These are phyloP conservation scores for Neurospora tetrasperma DNA, from an alignment of 495 filamentous ascomycete genomes.

Conservation along the genomic window DNA sequence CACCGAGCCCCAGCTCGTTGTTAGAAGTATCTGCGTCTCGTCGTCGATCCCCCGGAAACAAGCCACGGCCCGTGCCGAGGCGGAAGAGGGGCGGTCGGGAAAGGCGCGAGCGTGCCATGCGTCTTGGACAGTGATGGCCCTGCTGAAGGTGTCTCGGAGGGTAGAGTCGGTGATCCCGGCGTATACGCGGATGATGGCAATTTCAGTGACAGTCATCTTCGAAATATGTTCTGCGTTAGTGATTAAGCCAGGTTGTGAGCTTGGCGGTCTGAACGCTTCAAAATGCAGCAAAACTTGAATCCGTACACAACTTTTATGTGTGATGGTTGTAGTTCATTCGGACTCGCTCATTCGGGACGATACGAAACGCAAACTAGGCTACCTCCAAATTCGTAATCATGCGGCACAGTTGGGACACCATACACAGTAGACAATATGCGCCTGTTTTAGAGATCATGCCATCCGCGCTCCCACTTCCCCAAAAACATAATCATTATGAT, in stretches of 20 bases:
- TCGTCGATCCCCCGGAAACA: slow-evolving; percentile 40
- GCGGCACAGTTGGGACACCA: neutral
- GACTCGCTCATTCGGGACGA: neutral
- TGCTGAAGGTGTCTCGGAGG: slow-evolving; percentile 18
- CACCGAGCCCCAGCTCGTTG: slow-evolving; percentile 42
- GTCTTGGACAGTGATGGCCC: slow-evolving; percentile 24
- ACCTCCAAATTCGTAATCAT: neutral
- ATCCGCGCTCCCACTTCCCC: neutral
- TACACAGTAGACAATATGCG: neutral
- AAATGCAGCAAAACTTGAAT: neutral
- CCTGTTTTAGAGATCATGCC: neutral
- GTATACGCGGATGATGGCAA: slow-evolving; percentile 37
- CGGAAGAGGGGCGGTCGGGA: slow-evolving; percentile 12
- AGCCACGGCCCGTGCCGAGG: slow-evolving; percentile 15
- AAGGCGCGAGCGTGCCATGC: slow-evolving; percentile 26
- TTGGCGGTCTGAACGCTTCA: neutral
- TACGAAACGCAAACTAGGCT: neutral
- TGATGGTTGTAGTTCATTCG: neutral
- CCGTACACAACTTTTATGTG: neutral
- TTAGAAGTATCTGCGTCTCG: slow-evolving; percentile 34
- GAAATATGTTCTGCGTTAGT: neutral
- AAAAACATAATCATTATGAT: neutral
- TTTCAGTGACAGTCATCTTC: slow-evolving; percentile 43
- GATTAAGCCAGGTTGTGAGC: neutral
- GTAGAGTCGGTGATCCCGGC: slow-evolving; percentile 12